Conservation (phyloP, 257 asterid genomes). For the Scutellaria galericulata region DNA sequence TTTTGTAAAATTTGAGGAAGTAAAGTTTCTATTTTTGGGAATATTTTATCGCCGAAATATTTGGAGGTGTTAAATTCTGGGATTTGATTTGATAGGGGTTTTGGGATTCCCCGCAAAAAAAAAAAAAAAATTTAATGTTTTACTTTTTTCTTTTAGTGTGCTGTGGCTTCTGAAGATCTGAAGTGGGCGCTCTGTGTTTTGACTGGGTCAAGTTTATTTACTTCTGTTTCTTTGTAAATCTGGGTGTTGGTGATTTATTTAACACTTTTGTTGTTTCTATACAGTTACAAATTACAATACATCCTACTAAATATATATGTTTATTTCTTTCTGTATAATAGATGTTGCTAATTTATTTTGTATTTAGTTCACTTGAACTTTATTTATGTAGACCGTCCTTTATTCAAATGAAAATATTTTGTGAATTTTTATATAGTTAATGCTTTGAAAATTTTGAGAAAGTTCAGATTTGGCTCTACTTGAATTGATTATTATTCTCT, state of each 20-base stretch:
- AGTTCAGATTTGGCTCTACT: no score
- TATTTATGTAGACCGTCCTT: conserved; percentile 29
- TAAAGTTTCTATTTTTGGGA: conserved; percentile 50
- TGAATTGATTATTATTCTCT: no score
- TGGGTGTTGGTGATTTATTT: conserved; percentile 26
- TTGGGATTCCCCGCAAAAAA: conserved; percentile 72
- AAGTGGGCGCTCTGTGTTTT: conserved; percentile 36
- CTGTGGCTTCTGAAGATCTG: conserved; percentile 63
- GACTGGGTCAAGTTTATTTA: conserved; percentile 55
- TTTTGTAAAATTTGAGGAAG: conserved; percentile 12
- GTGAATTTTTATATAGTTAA: no score
- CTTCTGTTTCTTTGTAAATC: conserved; percentile 34
- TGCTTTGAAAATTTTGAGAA: no score
- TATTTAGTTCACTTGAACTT: conserved; percentile 27
- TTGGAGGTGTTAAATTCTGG: conserved; percentile 28
- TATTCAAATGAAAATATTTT: conserved; percentile 32
- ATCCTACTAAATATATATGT: neutral
- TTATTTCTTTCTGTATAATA: conserved; percentile 28
- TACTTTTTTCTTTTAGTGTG: conserved; percentile 37
- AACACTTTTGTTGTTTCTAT: conserved; percentile 22
- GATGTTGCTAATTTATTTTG: no score
- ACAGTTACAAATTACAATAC: neutral
- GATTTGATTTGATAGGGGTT: conserved; percentile 36
- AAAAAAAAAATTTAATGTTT: conserved; percentile 14
- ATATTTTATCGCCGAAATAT: conserved; percentile 24